Evolutionary conservation across 352 stramenopile species (phyloP).

Genomic region (Pythium insidiosum): DNA sequence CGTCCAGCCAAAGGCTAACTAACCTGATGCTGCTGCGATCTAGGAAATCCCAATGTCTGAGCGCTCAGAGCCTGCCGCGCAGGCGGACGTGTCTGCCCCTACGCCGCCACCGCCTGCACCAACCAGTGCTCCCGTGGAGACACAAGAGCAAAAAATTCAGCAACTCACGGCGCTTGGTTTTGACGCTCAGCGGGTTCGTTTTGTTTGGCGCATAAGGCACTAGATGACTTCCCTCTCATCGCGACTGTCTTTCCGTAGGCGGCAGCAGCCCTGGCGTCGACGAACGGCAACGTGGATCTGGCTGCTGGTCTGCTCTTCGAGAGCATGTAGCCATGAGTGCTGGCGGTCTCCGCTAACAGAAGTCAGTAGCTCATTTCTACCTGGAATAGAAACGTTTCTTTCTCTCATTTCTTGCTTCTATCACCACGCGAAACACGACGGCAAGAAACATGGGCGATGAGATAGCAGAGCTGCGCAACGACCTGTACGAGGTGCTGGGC

Average conservation of each 20-base stretch:
- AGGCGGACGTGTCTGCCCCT: background rate
- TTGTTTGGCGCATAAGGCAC: background rate
- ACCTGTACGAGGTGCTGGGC: constrained; percentile 72
- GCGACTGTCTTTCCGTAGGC: too few relatives aligned
- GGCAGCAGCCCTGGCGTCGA: constrained; percentile 50
- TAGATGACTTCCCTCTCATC: constrained; percentile 17
- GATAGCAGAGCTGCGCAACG: constrained; percentile 31
- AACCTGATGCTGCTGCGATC: background rate
- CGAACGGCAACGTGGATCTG: constrained; percentile 74
- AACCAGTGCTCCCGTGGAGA: constrained; percentile 6
- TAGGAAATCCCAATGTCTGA: constrained; percentile 72
- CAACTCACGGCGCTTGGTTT: constrained; percentile 65
- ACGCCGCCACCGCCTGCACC: constrained; percentile 8
- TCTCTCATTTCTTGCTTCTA: background rate
- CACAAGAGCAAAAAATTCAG: constrained; percentile 45
- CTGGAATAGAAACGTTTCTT: background rate
- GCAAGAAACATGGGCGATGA: constrained; percentile 15
- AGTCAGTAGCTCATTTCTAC: constrained; percentile 14
- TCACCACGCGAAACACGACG: too few relatives aligned
- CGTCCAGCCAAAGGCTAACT: background rate
- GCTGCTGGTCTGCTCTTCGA: constrained; percentile 79
- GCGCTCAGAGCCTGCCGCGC: constrained; percentile 20
- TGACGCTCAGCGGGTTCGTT: constrained; percentile 39
- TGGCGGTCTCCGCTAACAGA: too few relatives aligned
- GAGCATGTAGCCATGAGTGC: constrained; percentile 13